Conservation (phyloP, 768 basidiomycete species). For the Suillus variegatus region DNA sequence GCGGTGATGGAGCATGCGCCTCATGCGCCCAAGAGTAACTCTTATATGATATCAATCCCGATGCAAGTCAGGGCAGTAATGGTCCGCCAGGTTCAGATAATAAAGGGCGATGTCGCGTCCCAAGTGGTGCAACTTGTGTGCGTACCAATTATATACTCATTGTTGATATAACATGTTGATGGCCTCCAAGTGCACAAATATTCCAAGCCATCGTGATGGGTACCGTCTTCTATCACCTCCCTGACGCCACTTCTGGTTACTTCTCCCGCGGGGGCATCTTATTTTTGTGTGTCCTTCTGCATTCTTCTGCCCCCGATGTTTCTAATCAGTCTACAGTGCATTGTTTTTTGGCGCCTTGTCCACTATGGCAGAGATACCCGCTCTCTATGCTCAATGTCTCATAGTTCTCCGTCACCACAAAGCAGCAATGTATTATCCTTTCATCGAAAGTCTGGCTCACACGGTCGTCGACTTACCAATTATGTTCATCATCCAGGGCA, state of each 20-base stretch:
- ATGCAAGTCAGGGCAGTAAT: slow-evolving; percentile 52
- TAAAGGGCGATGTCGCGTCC: slow-evolving; percentile 38
- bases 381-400: slow-evolving; percentile 46
- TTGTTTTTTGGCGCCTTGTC: slow-evolving; percentile 60
- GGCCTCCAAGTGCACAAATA: slow-evolving; percentile 37
- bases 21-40: slow-evolving; percentile 42
- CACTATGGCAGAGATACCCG: slow-evolving; percentile 59
- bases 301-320: slow-evolving; percentile 8
- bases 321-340: slow-evolving; percentile 36
- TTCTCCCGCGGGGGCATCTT: slow-evolving; percentile 78
- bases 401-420: slow-evolving; percentile 45
- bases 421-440: slow-evolving; percentile 54
- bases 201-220: slow-evolving; percentile 34
- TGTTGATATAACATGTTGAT: slow-evolving; percentile 6
- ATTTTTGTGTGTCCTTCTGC: slow-evolving; percentile 61
- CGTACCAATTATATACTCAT: slow-evolving; percentile 16
- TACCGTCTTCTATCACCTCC: slow-evolving; percentile 48
- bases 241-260: slow-evolving; percentile 34
- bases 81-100: slow-evolving; percentile 46
- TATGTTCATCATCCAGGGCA: slow-evolving; percentile 35
- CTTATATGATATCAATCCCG: slow-evolving; percentile 50
- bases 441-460: slow-evolving; percentile 45
- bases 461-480: slow-evolving; percentile 51
- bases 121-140: slow-evolving; percentile 34
- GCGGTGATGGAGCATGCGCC: slow-evolving; percentile 55